These are phyloP conservation scores for Turnera subulata DNA, from an alignment of 345 rosid species.

Conservation along the genomic window DNA sequence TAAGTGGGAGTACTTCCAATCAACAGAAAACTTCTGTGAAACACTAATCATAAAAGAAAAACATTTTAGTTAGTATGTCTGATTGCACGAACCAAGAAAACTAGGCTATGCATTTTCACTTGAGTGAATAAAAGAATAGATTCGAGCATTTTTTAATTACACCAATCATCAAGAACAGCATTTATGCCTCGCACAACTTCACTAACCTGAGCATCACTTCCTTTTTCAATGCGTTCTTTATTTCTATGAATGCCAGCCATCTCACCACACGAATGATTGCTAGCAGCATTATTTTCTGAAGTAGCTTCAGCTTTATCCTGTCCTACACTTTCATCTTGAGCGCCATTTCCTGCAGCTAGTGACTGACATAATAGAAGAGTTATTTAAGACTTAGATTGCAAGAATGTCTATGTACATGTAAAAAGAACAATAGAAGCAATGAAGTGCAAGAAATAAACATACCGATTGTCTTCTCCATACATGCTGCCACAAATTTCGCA, in stretches of 20 bases:
- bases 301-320: slow-evolving; percentile 64
- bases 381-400: too few relatives aligned
- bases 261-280: slow-evolving; percentile 46
- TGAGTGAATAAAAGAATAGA: too few relatives aligned
- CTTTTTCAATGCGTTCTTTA: slow-evolving; percentile 47
- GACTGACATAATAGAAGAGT: slow-evolving; percentile 20
- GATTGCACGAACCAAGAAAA: too few relatives aligned
- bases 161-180: slow-evolving; percentile 2
- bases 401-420: too few relatives aligned
- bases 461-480: slow-evolving; percentile 21
- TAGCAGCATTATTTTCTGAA: slow-evolving; percentile 62
- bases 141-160: neutral
- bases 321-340: slow-evolving; percentile 62
- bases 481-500: slow-evolving; percentile 28
- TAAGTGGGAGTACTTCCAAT: too few relatives aligned
- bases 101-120: too few relatives aligned
- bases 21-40: too few relatives aligned
- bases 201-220: slow-evolving; percentile 79
- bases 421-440: too few relatives aligned
- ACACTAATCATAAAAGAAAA: too few relatives aligned
- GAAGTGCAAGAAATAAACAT: too few relatives aligned
- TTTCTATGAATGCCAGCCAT: slow-evolving; percentile 35
- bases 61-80: too few relatives aligned
- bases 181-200: slow-evolving; percentile 2
- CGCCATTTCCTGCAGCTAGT: slow-evolving; percentile 37